These are phyloP conservation scores for Amaranthus hypochondriacus DNA, from an alignment of 148 eudicot species.

Conservation along the genomic window DNA sequence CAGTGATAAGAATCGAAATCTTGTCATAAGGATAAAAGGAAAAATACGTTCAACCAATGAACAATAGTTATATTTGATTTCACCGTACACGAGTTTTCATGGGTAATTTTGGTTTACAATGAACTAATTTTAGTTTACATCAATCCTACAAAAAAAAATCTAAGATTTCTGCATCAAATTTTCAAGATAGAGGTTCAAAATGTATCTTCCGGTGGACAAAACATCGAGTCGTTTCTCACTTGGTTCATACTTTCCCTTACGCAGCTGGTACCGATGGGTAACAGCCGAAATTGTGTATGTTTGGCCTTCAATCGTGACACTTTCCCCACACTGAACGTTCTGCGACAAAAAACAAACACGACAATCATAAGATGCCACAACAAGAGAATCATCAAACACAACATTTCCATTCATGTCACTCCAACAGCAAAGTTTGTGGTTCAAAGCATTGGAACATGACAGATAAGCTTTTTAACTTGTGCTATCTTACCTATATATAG, in stretches of 20 bases:
- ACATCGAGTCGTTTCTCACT: conserved; percentile 93
- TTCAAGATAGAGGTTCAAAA: conserved; percentile 73
- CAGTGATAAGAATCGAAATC: no score
- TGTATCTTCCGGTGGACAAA: conserved; percentile 80
- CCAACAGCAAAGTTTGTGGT: no score
- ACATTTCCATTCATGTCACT: neutral
- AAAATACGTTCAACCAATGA: no score
- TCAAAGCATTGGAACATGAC: conserved; percentile 4
- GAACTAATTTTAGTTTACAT: neutral
- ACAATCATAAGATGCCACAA: conserved; percentile 3
- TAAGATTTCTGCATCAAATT: conserved; percentile 67
- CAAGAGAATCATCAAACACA: neutral
- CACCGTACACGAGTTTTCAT: neutral
- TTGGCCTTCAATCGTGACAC: conserved; percentile 89
- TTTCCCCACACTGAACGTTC: conserved; percentile 91
- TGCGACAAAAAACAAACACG: conserved; percentile 20
- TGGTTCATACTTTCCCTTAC: conserved; percentile 89
- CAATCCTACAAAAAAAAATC: conserved; percentile 12
- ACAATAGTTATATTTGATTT: neutral
- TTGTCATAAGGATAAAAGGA: no score
- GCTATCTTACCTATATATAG: neutral
- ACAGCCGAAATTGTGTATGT: conserved; percentile 81
- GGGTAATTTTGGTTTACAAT: neutral
- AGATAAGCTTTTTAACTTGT: neutral
- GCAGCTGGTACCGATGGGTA: conserved; percentile 78